Base-by-base conservation (phyloP, 2,329 filamentous ascomycete genomes). In the Tothia fuscella region DNA sequence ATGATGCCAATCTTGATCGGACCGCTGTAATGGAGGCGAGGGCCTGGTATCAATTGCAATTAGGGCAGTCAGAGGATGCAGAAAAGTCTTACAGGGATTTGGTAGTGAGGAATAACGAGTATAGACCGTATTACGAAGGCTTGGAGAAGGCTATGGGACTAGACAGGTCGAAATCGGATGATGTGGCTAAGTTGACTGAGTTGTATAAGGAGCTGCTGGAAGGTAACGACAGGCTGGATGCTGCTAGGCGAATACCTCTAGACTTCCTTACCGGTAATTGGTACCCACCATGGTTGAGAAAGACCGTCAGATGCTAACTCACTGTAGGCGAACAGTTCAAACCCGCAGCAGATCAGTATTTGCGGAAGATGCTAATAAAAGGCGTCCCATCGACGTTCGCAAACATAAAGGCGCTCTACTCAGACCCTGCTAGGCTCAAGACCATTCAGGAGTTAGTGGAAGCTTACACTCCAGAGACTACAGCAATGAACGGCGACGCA, bases 311-410 rank as follows among this genome's bases (percentile, higher is more conserved):
- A 28, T 25, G 31, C 25, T 24, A 33, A 28, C 24, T 43, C 26
- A 12, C 32, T 35, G 32, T 52, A 79, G 81, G 85, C 4, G 79
- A 93, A 32, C 78, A 80, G 4, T 98, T 98, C 65, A 74, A 74
- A 55, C 64, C 77, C 51, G 80, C 84, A 19, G 88, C 82, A 6
- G 80, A 87, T 56, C 63, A 67, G 17, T 98, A 98, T 58, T 61
- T 98, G 46, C 73, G 79, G 38, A 71, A 80, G 22, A 93, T 93
- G 82, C 71, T 98, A 43, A 78, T 82, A 60, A 93, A 89, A 63
- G 91, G 89, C 9, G 83, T 96, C 3, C 89, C 91, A 2, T 98
- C 91, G 2, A 88, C 89, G 3, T 98, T 98, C 62, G 87, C 87
- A 26, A 98, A 96, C 61, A 72, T 98, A 46, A 98, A 98, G 67